Conservation (phyloP, 176 grass and related monocot genomes). For the Miscanthus lutarioriparius region DNA sequence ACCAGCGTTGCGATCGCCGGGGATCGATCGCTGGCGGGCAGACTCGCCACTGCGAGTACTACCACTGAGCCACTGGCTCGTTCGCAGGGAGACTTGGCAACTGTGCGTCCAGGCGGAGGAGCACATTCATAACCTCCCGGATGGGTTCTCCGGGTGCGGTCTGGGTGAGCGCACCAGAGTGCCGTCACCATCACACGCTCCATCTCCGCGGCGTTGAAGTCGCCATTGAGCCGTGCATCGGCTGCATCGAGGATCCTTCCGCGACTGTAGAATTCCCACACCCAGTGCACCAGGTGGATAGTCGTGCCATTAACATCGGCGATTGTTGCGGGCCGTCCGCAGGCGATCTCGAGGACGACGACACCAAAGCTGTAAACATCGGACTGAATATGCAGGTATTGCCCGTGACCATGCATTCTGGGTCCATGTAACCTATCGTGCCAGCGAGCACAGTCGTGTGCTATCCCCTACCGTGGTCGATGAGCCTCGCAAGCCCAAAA, state of each 20-base stretch:
- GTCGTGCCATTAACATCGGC: neutral
- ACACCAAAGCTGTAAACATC: neutral
- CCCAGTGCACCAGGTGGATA: neutral
- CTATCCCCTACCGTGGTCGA: neutral
- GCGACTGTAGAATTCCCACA: neutral
- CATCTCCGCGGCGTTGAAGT: neutral
- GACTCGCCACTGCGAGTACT: too few species aligned
- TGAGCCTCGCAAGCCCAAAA: neutral
- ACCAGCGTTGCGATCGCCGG: too few species aligned
- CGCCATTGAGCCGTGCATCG: neutral
- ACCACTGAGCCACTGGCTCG: neutral
- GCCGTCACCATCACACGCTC: slow-evolving; percentile 1
- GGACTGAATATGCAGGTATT: neutral
- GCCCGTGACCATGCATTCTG: neutral
- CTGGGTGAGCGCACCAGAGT: neutral
- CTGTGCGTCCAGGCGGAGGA: neutral
- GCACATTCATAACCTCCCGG: neutral
- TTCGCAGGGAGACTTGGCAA: neutral
- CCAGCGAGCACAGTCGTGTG: neutral
- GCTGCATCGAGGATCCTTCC: neutral
- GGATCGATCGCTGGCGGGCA: too few species aligned
- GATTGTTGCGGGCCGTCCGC: neutral
- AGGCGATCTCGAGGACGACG: neutral
- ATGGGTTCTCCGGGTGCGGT: neutral
- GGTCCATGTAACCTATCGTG: neutral